Percentiles rank a stretch among this genome's conserved stretches.
Conservation (phyloP, 768 basidiomycete species). For the Psilocybe subaeruginosa region DNA sequence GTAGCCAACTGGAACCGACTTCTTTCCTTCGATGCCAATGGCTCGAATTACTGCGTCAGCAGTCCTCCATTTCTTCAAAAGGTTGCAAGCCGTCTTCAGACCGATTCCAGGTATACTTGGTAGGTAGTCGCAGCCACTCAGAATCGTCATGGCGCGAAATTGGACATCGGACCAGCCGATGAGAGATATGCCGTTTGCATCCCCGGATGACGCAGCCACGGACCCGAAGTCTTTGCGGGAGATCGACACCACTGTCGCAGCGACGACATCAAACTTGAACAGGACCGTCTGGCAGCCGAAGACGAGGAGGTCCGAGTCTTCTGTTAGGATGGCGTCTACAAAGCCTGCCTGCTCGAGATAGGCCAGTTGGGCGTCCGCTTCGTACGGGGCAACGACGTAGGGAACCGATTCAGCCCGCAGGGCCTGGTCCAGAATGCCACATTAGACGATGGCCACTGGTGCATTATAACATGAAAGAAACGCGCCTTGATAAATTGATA, state of each 20-base stretch:
- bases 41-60: constrained; percentile 81
- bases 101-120: constrained; percentile 91
- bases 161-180: constrained; percentile 88
- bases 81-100: constrained; percentile 86
- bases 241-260: constrained; percentile 67
- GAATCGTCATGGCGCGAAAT: constrained; percentile 92
- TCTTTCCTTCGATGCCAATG: constrained; percentile 81
- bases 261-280: constrained; percentile 85
- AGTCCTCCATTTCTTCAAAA: constrained; percentile 85
- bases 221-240: constrained; percentile 69
- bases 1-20: constrained; percentile 78
- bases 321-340: constrained; percentile 92
- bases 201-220: constrained; percentile 45
- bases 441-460: not conserved
- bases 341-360: constrained; percentile 84
- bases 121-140: constrained; percentile 93
- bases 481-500: constrained; percentile 94
- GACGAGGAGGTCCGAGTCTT: constrained; percentile 97
- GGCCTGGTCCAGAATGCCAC: constrained; percentile 54
- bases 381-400: constrained; percentile 96
- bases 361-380: constrained; percentile 96
- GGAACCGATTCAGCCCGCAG: constrained; percentile 77
- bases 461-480: constrained; percentile 1
- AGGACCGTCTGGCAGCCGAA: constrained; percentile 93
- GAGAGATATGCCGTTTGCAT: constrained; percentile 71